These are phyloP conservation scores for Spatholobus suberectus DNA, from an alignment of 306 rosid species.

Conservation along the genomic window DNA sequence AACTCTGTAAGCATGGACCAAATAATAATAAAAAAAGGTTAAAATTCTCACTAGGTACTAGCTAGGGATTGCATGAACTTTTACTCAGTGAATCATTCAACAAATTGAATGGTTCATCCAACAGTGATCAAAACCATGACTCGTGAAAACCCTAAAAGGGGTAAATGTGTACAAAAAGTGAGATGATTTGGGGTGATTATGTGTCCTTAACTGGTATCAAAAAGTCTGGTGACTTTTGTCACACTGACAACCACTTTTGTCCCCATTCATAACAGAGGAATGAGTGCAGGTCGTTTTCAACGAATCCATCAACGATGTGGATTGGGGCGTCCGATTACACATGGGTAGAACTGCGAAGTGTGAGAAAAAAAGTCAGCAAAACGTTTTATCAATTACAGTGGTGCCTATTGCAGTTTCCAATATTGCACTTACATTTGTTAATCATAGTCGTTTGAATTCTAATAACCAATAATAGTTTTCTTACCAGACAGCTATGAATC, in stretches of 20 bases:
- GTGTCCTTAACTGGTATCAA: constrained; percentile 40
- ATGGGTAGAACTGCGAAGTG: neutral
- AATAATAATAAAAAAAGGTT: neutral
- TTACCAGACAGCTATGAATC: constrained; percentile 44
- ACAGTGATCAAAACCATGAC: constrained; percentile 6
- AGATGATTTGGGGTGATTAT: constrained; percentile 43
- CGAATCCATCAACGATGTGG: constrained; percentile 18
- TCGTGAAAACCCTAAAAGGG: constrained; percentile 21
- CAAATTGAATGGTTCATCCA: neutral
- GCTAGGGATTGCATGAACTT: constrained; percentile 8
- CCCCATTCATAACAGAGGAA: constrained; percentile 31
- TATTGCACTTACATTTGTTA: constrained; percentile 34
- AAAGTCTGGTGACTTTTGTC: constrained; percentile 53
- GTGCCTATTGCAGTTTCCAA: neutral
- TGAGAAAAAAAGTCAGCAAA: neutral
- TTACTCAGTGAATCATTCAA: constrained; percentile 3
- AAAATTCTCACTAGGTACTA: neutral
- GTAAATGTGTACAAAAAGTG: constrained; percentile 25
- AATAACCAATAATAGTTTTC: constrained; percentile 32
- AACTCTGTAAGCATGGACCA: constrained; percentile 18
- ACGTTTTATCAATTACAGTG: neutral
- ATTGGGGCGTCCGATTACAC: constrained; percentile 27
- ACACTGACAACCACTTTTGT: constrained; percentile 52
- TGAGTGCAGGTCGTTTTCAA: constrained; percentile 45
- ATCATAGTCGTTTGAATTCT: constrained; percentile 55